phyloP scores from a whole-genome alignment of 1,284 basidiomycete genomes.

The Blastosporella zonata region DNA sequence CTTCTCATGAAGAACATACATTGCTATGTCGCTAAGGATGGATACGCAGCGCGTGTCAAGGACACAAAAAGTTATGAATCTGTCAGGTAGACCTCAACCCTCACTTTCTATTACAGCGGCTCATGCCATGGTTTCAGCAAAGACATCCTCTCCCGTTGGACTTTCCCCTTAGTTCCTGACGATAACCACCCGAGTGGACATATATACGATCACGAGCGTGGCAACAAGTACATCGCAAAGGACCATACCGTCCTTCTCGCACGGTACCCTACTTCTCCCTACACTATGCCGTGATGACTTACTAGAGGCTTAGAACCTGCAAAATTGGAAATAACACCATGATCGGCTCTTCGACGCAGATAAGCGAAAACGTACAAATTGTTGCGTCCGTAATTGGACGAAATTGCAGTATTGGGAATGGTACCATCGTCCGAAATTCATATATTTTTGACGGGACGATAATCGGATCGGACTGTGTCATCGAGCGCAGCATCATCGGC shows the following conservation, averaged over 20 bases:
- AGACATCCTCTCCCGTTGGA: slow-evolving; percentile 90
- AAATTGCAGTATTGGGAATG: slow-evolving; percentile 65
- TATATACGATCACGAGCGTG: slow-evolving; percentile 79
- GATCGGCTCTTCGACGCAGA: slow-evolving; percentile 69
- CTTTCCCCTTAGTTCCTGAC: slow-evolving; percentile 93
- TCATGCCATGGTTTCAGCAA: slow-evolving; percentile 48
- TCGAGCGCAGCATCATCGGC: slow-evolving; percentile 81
- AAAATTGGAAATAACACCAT: slow-evolving; percentile 81
- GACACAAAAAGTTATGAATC: slow-evolving; percentile 90
- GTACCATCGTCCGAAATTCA: slow-evolving; percentile 64
- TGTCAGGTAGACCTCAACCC: slow-evolving; percentile 53
- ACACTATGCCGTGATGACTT: neutral
- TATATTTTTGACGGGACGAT: slow-evolving; percentile 82
- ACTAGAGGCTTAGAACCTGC: slow-evolving; percentile 54
- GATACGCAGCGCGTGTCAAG: slow-evolving; percentile 86
- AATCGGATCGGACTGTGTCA: slow-evolving; percentile 73
- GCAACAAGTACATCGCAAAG: slow-evolving; percentile 84
- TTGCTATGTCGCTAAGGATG: slow-evolving; percentile 81
- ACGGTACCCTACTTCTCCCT: slow-evolving; percentile 45
- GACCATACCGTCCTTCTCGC: slow-evolving; percentile 72
- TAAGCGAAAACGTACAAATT: slow-evolving; percentile 65
- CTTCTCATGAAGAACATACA: slow-evolving; percentile 94
- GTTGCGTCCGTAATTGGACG: slow-evolving; percentile 74
- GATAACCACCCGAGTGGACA: slow-evolving; percentile 84
- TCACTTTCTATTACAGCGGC: neutral